These are phyloP conservation scores for Ophiostoma himal-ulmi DNA, from an alignment of 2,329 filamentous ascomycete species.

Conservation along the genomic window DNA sequence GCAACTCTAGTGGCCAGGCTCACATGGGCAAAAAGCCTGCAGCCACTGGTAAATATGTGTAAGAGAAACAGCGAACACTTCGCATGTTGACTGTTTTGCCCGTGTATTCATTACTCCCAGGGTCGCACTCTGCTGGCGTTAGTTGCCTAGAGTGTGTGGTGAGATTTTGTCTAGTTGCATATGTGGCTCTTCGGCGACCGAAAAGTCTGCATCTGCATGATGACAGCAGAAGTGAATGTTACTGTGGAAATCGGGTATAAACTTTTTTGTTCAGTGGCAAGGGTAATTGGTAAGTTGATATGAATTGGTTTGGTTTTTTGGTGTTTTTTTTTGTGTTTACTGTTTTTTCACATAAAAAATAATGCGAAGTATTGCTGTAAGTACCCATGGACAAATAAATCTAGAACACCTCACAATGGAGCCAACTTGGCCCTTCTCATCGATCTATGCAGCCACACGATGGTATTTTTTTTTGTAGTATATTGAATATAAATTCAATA, in stretches of 20 bases:
- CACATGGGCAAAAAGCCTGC: conserved; percentile 2
- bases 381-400: neutral
- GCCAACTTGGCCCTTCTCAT: neutral
- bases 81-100: neutral
- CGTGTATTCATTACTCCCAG: neutral
- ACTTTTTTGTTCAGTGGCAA: neutral
- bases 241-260: neutral
- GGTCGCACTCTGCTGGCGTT: neutral
- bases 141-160: too few relatives aligned
- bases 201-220: conserved; percentile 5
- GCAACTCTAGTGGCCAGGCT: neutral
- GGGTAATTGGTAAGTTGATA: neutral
- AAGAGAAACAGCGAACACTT: neutral
- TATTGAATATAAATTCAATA: neutral
- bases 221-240: neutral
- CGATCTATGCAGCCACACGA: neutral
- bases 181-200: neutral
- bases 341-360: neutral
- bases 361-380: neutral
- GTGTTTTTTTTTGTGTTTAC: neutral
- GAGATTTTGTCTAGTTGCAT: too few relatives aligned
- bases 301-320: neutral
- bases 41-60: neutral
- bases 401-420: neutral
- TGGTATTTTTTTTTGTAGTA: neutral